Evolutionary conservation across 2,329 filamentous ascomycete genomes (phyloP).

Genomic region (Scopulariopsis brevicaulis): DNA sequence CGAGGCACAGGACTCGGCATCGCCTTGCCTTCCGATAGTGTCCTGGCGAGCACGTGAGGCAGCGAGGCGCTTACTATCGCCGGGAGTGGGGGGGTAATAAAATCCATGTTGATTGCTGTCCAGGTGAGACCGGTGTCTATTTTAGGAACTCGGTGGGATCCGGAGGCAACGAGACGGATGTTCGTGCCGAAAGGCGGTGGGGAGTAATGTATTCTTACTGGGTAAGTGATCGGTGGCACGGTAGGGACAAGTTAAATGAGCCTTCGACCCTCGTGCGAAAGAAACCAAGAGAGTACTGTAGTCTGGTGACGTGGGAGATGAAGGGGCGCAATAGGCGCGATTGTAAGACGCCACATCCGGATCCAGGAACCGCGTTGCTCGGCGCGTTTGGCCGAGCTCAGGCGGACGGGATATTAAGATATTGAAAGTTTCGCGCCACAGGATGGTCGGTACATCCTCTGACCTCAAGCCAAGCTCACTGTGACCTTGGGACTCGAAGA

Average conservation of each 20-base stretch:
- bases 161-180: background rate
- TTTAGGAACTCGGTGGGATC: background rate
- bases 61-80: too few relatives aligned
- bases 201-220: constrained; percentile 6
- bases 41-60: too few relatives aligned
- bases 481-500: background rate
- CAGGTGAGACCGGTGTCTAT: background rate
- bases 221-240: constrained; percentile 6
- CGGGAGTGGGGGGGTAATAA: too few relatives aligned
- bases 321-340: background rate
- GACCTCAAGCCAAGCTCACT: background rate
- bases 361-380: background rate
- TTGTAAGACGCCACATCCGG: background rate
- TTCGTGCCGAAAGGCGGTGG: background rate
- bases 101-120: too few relatives aligned
- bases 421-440: background rate
- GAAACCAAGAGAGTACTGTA: background rate
- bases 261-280: too few relatives aligned
- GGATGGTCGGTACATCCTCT: background rate
- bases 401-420: background rate
- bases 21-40: too few relatives aligned
- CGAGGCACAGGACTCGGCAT: too few relatives aligned
- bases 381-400: background rate
- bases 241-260: background rate
- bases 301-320: background rate